Evolutionary conservation across 345 rosid species (phyloP), one percentile per base, ranked within the genome.

Genomic region (Turritis glabra): DNA sequence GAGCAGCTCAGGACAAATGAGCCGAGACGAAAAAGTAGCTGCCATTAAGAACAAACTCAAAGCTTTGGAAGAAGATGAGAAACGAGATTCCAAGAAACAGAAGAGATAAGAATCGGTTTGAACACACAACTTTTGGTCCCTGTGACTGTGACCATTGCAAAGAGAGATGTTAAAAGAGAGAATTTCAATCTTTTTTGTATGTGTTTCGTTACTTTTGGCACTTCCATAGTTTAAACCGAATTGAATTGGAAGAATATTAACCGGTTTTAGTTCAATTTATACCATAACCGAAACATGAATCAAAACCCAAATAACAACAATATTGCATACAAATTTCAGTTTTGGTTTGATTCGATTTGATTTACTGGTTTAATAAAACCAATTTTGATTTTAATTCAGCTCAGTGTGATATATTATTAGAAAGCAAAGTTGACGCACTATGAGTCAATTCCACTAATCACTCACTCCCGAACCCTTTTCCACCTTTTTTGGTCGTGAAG

Each of bases 21-120:
- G 80, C 65, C 86, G 88, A 48, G 84, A 81, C 7, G 96, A 86
- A 10, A 90, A 88, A 81, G 88, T 90, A 71, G 83, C 96, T 33
- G 97, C 94, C n/a, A 89, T 90, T 50, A 93, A 88, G 87, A 90
- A 80, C 85, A 93, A 93, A 78, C 79, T 93, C 84, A 91, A 85
- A 82, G 76, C 87, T 47, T 81, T 93, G 83, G 98, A 89, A 60
- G 92, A 86, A 35, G 87, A 84, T 78, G 80, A 56, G 81, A 11
- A 44, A 83, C 25, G 46, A 55, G 72, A 70, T 63, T 65, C 67
- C 19, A 93, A 93, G 89, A 93, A 84, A 85, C 93, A 71, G 74
- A 93, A 87, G 77, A 82, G 56, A 69, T 80, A 37, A 66, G 1
- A 3, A 38, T 10, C 44, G 1, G 29, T 32, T 41, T 63, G 8